Evolutionary conservation across 176 grass and related monocot genomes (phyloP), one percentile per base, ranked within the genome.

Genomic region (Carex cristatella): DNA sequence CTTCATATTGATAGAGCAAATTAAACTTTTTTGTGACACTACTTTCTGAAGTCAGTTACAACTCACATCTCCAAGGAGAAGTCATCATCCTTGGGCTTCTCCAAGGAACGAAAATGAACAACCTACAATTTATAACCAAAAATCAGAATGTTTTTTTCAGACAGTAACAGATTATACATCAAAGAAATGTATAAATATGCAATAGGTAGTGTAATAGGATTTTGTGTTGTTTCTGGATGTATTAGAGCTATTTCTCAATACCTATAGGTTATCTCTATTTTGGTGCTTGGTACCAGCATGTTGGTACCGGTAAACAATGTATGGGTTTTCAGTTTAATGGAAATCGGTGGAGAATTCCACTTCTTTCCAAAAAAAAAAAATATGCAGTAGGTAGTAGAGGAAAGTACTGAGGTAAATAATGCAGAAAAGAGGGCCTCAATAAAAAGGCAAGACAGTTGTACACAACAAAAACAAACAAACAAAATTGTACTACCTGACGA

Each of bases 21-120:
- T 74, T 40, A 40, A 16, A 67, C 55, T 59, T 56, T 56, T 71
- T 64, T 66, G 13, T 2, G 72, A 81, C 65, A 70, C 55, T 59
- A 53, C 69, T 73, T 73, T 23, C 69, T 73, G 28, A 57, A 86
- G 23, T 85, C 53, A 35, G 42, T 84, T 73, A 48, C 84, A 74
- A 74, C 90, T 95, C 86, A 99, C 96, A 99, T 85, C 87, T 99
- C 96, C 42, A 99, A 88, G 61, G 77, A 94, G 79, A 99, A 99
- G 58, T 94, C 96, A 8, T 95, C 91, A 80, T 99, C 96, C 88
- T 99, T 99, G 46, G 96, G 91, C 61, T 95, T 99, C 85, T 99
- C 93, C 85, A 99, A 86, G 10, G 90, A 92, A 55, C 96, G 91
- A 35, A 99, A 99, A 80, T 94, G 96, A 15, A 99, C 96, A 62